Conservation (phyloP, 805 yeast genomes). For the Lipomyces yamadae region DNA sequence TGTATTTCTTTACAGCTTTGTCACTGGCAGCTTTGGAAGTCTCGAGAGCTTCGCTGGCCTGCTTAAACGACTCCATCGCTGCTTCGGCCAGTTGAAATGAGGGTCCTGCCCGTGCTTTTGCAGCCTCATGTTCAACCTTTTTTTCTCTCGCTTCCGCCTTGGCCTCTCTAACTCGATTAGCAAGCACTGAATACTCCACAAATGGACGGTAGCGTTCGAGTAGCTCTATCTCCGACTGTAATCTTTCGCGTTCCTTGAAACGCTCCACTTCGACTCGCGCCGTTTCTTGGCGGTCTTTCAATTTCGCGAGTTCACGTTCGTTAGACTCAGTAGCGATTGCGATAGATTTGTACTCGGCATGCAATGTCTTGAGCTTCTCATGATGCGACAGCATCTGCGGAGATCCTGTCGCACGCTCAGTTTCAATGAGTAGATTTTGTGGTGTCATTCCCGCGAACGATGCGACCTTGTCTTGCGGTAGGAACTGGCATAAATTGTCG, state of each 20-base stretch:
- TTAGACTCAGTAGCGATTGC: slow-evolving; percentile 19
- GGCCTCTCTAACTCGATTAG: slow-evolving; percentile 42
- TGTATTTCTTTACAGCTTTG: slow-evolving; percentile 32
- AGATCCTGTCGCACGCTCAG: slow-evolving; percentile 77
- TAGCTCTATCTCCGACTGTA: slow-evolving; percentile 25
- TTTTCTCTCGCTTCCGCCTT: slow-evolving; percentile 35
- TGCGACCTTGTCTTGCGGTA: slow-evolving; percentile 95
- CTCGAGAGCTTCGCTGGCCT: slow-evolving; percentile 47
- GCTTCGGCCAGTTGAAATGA: slow-evolving; percentile 48
- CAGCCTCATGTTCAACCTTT: slow-evolving; percentile 20
- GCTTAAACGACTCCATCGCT: slow-evolving; percentile 44
- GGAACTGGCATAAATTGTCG: slow-evolving; percentile 88
- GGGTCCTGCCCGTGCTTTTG: slow-evolving; percentile 21
- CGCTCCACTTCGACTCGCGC: slow-evolving; percentile 56
- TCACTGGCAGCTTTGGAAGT: slow-evolving; percentile 44
- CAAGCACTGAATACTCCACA: slow-evolving; percentile 21
- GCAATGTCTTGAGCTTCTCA: slow-evolving; percentile 58
- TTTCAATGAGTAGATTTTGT: slow-evolving; percentile 71
- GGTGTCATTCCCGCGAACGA: slow-evolving; percentile 84
- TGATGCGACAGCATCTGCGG: slow-evolving; percentile 63
- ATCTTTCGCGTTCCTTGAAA: slow-evolving; percentile 42
- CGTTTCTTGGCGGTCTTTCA: slow-evolving; percentile 48
- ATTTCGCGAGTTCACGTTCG: slow-evolving; percentile 43
- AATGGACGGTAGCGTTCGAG: slow-evolving; percentile 23
- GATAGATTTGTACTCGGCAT: slow-evolving; percentile 48